These are phyloP conservation scores for Suillus hirtellus DNA, from an alignment of 768 basidiomycete species.

Conservation along the genomic window DNA sequence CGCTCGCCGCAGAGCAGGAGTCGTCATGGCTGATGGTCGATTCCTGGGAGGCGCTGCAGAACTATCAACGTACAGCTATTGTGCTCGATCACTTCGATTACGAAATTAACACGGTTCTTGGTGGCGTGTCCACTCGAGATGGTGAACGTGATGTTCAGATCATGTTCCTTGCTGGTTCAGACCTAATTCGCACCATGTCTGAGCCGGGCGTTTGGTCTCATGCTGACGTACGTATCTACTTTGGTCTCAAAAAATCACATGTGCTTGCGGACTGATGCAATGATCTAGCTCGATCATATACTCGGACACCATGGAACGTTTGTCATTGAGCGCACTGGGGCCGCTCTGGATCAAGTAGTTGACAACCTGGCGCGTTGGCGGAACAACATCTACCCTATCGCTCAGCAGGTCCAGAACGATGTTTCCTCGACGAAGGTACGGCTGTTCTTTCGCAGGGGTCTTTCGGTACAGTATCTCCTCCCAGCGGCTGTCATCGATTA, in stretches of 20 bases:
- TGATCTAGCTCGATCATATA: constrained; percentile 85
- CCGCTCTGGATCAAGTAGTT: constrained; percentile 82
- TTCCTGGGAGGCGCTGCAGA: constrained; percentile 96
- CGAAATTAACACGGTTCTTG: constrained; percentile 83
- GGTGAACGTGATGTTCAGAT: constrained; percentile 78
- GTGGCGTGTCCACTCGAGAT: constrained; percentile 73
- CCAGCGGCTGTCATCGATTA: constrained; percentile 92
- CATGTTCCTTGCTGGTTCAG: constrained; percentile 95
- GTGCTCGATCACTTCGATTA: constrained; percentile 97
- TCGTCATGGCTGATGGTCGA: constrained; percentile 97
- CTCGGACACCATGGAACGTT: constrained; percentile 91
- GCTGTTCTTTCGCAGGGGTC: constrained; percentile 73
- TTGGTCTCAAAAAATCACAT: constrained; percentile 8
- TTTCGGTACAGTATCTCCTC: constrained; percentile 86
- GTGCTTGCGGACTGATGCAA: constrained; percentile 9
- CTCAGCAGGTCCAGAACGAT: constrained; percentile 95
- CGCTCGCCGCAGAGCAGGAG: constrained; percentile 85
- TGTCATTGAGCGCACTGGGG: constrained; percentile 93
- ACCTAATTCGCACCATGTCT: constrained; percentile 96
- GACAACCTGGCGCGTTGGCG: constrained; percentile 74
- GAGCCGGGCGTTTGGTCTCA: constrained; percentile 98
- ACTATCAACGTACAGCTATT: constrained; percentile 93
- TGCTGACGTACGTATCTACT: constrained; percentile 69
- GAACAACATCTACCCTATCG: constrained; percentile 86
- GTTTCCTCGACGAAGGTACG: constrained; percentile 94